These are phyloP conservation scores for Hymenotorrendiella dingleyae DNA, from an alignment of 2,329 filamentous ascomycete genomes.

Conservation along the genomic window DNA sequence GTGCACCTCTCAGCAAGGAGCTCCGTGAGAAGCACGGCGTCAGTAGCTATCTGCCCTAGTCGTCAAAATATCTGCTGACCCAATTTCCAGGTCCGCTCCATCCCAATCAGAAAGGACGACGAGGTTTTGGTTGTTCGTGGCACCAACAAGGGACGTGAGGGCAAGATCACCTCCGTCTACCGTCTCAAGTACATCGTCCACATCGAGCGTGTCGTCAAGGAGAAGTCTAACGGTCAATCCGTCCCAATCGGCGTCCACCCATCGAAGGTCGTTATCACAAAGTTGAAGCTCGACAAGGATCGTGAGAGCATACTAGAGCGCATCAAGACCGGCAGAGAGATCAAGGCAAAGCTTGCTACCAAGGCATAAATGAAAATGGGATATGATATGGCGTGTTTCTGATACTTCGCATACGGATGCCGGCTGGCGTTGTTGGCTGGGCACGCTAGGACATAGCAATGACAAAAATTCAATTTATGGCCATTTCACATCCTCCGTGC, in stretches of 20 bases:
- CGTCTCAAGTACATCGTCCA: constrained; percentile 97
- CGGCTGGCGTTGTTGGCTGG: constrained; percentile 14
- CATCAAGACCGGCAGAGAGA: constrained; percentile 75
- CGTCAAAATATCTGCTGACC: constrained; percentile 4
- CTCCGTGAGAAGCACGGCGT: constrained; percentile 99
- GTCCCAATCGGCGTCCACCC: constrained; percentile 92
- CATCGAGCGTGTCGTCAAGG: constrained; percentile 91
- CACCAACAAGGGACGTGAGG: constrained; percentile 94
- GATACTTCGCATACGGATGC: constrained; percentile 16
- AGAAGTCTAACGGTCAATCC: constrained; percentile 96
- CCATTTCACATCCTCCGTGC: constrained; percentile 57
- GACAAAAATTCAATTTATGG: constrained; percentile 46
- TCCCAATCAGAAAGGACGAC: constrained; percentile 96
- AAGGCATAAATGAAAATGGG: constrained; percentile 26
- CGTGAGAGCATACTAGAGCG: constrained; percentile 82
- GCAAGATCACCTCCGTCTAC: constrained; percentile 97
- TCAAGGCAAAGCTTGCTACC: constrained; percentile 53
- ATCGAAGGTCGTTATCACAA: constrained; percentile 96
- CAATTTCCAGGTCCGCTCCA: constrained; percentile 71
- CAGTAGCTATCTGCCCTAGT: constrained; percentile 36
- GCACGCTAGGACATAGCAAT: constrained; percentile 28
- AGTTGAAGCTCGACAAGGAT: constrained; percentile 98
- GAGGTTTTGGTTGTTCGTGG: constrained; percentile 91
- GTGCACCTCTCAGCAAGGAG: constrained; percentile 92
- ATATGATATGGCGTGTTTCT: constrained; percentile 20